Base-by-base conservation (phyloP, 2,329 filamentous ascomycete genomes). In the Xylariaceae sp. region DNA sequence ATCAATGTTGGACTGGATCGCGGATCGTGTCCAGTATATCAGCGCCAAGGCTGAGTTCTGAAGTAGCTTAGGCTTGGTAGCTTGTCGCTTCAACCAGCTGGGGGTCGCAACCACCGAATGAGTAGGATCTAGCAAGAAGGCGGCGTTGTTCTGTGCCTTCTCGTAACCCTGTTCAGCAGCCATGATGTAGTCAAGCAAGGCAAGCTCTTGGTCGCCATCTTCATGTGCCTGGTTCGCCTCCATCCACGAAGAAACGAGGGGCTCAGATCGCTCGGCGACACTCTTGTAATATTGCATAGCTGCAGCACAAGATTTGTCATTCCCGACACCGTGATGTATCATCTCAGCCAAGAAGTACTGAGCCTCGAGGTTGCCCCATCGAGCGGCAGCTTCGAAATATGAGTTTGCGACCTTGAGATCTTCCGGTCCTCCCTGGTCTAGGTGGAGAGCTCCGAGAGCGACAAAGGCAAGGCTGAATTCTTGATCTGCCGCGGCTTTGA, bases 151-250 rank as follows among this genome's bases (percentile, higher is more conserved):
- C 66, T 96, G 91, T 0, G 86, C 89, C 53, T 79, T 81, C 63
- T 96, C 91, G 55, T 93, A 95, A 12, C 91, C 91, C 67, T 95
- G 90, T 63, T 96, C 91, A 2, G 91, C 91, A 1, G 88, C 89
- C 76, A 93, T 85, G 62, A 95, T 79, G 53, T 90, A 91, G 42
- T 84, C 77, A 16, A 95, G 76, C 39, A 95, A 76, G 2, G 91
- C 91, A 21, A 85, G 76, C 57, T 95, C 88, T 22, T 82, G 75
- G 59, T 95, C 86, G 4, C 89, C 88, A 16, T 79, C 74, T 45
- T 88, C 84, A 59, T 88, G 94, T 0, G 89, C 90, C 37, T 82
- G 75, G 57, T 95, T 95, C 1, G 91, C 88, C 65, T 95, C 89
- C 2, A 74, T 71, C 73, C 94, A 90, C 0, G 88, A 85, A 0